phyloP scores from a whole-genome alignment of 768 basidiomycete genomes.

The Suillus discolor region DNA sequence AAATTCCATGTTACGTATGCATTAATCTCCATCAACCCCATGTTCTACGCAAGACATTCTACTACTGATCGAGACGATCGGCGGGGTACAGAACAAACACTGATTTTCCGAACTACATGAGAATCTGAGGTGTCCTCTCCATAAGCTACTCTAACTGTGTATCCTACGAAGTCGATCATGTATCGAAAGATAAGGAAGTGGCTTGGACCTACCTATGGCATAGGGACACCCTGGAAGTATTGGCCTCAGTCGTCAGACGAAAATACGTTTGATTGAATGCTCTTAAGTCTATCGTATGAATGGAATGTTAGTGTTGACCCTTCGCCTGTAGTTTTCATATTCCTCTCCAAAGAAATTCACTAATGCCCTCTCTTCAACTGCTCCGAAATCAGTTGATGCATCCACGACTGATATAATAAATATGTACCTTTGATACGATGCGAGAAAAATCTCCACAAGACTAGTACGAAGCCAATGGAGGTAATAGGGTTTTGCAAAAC shows the following conservation, averaged over 20 bases:
- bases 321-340: constrained; percentile 73
- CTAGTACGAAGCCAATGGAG: constrained; percentile 60
- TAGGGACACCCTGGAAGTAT: background rate
- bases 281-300: constrained; percentile 60
- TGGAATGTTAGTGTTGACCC: constrained; percentile 88
- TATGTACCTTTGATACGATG: constrained; percentile 70
- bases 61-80: constrained; percentile 10
- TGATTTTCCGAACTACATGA: background rate
- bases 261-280: background rate
- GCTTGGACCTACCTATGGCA: background rate
- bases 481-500: constrained; percentile 85
- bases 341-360: constrained; percentile 89
- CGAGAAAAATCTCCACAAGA: constrained; percentile 90
- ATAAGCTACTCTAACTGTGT: background rate
- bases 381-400: background rate
- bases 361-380: constrained; percentile 83
- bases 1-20: constrained; percentile 23
- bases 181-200: background rate
- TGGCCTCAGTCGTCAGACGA: background rate
- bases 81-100: background rate
- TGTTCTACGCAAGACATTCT: constrained; percentile 30
- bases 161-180: background rate
- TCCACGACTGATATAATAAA: constrained; percentile 9
- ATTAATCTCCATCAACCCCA: constrained; percentile 23
- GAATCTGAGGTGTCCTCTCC: background rate